phyloP scores from a whole-genome alignment of 352 stramenopile genomes.

The Phytophthora vignae region DNA sequence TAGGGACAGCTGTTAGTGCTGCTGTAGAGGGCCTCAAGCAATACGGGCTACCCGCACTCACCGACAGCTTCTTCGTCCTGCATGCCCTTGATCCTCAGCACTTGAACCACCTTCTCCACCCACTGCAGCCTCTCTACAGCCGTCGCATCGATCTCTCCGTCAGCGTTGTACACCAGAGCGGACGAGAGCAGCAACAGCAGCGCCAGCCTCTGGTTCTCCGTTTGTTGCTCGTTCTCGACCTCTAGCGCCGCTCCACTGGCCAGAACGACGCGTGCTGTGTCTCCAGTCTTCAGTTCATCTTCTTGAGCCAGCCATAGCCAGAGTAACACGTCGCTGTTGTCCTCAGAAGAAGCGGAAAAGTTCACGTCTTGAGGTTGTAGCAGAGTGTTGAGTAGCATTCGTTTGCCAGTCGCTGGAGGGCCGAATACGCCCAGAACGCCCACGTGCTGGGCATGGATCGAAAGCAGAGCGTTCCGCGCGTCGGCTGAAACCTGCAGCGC shows the following conservation, averaged over 20 bases:
- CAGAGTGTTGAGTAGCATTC: constrained; percentile 57
- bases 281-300: background rate
- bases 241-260: constrained; percentile 18
- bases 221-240: constrained; percentile 18
- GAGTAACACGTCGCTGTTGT: constrained; percentile 41
- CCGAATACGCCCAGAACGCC: constrained; percentile 59
- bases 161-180: constrained; percentile 63
- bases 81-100: constrained; percentile 59
- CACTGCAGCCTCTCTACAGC: constrained; percentile 60
- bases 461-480: constrained; percentile 35
- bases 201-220: constrained; percentile 32
- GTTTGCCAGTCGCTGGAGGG: constrained; percentile 46
- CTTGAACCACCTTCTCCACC: constrained; percentile 45
- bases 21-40: background rate
- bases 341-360: constrained; percentile 19
- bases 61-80: constrained; percentile 69
- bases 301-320: constrained; percentile 51
- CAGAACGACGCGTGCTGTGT: constrained; percentile 32
- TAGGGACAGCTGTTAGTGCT: constrained; percentile 17
- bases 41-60: constrained; percentile 8
- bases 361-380: constrained; percentile 39
- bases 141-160: constrained; percentile 57
- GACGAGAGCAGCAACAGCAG: constrained; percentile 72
- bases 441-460: constrained; percentile 28
- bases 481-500: constrained; percentile 27